Conservation (phyloP, 2,329 filamentous ascomycete species). For the Talaromyces atroroseus region DNA sequence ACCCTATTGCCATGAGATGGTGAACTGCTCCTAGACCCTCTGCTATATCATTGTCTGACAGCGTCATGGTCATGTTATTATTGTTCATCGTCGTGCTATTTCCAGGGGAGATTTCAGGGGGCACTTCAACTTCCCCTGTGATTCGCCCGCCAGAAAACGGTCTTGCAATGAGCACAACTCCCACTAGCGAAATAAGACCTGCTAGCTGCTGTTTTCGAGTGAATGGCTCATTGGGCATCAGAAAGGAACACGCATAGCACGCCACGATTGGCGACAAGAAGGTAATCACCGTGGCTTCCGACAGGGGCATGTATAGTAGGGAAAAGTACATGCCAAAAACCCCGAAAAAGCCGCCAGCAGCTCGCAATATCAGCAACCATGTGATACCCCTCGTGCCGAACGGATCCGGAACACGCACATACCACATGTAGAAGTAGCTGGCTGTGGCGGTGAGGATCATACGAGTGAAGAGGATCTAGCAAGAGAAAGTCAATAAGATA, state of each 20-base stretch:
- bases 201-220: conserved; percentile 71
- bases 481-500: neutral
- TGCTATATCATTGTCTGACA: neutral
- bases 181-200: conserved; percentile 66
- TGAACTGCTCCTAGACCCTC: conserved; percentile 41
- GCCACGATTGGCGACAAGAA: conserved; percentile 76
- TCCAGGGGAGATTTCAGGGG: conserved; percentile 2
- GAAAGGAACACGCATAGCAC: conserved; percentile 71
- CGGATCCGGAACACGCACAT: conserved; percentile 60
- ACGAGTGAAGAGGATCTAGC: conserved; percentile 66
- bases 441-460: conserved; percentile 68
- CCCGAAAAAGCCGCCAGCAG: conserved; percentile 68
- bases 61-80: neutral
- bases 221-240: conserved; percentile 68
- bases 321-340: conserved; percentile 74
- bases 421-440: conserved; percentile 69
- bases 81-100: conserved; percentile 9
- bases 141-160: conserved; percentile 42
- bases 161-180: conserved; percentile 77
- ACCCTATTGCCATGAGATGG: conserved; percentile 62
- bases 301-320: conserved; percentile 72
- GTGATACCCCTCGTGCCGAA: conserved; percentile 64
- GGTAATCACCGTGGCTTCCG: conserved; percentile 83
- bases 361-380: conserved; percentile 61
- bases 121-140: neutral